Conservation (phyloP, 2,329 filamentous ascomycete genomes). For the Diplocarpon mali region DNA sequence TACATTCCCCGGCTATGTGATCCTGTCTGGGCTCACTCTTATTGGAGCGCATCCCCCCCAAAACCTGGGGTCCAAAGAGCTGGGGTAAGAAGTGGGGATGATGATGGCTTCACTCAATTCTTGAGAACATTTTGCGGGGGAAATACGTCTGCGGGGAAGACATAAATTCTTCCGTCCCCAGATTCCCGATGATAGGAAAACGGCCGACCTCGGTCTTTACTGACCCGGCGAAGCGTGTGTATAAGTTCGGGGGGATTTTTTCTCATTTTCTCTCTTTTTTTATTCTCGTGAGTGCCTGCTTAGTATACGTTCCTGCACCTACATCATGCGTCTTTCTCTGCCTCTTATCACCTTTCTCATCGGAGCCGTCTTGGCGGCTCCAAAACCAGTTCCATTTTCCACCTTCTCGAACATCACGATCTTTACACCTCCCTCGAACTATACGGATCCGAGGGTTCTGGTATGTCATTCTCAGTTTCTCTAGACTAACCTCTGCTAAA, state of each 20-base stretch:
- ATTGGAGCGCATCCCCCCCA: slow-evolving; percentile 13
- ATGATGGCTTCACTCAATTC: slow-evolving; percentile 3
- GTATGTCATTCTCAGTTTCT: neutral
- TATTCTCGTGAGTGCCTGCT: neutral
- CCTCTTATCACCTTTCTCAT: slow-evolving; percentile 12
- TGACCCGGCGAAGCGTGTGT: neutral
- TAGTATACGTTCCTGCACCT: neutral
- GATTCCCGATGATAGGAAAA: neutral
- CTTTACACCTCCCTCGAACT: slow-evolving; percentile 22
- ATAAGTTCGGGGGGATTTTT: neutral
- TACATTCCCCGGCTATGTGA: too few species aligned
- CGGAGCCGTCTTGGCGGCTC: slow-evolving; percentile 14
- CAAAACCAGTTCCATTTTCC: slow-evolving; percentile 13
- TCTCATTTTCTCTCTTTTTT: neutral
- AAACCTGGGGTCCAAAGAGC: neutral
- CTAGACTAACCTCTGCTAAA: neutral
- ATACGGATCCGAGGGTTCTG: slow-evolving; percentile 23
- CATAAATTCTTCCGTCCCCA: slow-evolving; percentile 15
- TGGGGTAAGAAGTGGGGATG: slow-evolving; percentile 4
- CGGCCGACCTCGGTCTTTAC: neutral
- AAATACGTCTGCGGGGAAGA: slow-evolving; percentile 11
- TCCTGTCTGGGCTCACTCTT: neutral
- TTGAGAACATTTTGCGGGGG: slow-evolving; percentile 3
- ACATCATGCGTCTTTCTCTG: slow-evolving; percentile 18
- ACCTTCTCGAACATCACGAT: slow-evolving; percentile 24